Base-by-base conservation (phyloP, 371 early-diverging fungal species). In the Mortierella sp. region DNA sequence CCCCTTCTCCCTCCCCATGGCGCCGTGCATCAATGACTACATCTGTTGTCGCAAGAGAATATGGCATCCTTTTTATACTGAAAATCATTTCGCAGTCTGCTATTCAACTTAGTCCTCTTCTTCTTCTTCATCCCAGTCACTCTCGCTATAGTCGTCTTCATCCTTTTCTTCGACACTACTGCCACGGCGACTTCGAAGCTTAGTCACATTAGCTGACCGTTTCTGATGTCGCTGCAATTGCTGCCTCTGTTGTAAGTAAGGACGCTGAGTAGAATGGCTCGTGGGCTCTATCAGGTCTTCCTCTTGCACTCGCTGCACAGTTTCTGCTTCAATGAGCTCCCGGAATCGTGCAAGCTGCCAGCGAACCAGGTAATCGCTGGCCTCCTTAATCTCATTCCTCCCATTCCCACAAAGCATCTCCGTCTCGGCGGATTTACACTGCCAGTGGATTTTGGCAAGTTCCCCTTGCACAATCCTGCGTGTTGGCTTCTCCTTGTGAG, bases 401-500 rank as follows among this genome's bases (percentile, higher is more conserved):
- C 57, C 23, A 21, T 4, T 44, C 16, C 37, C 18, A 37, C 80
- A 70, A 1, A 66, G 25, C 16, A 12, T 45, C 14, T 53, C 57
- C 14, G 63, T 21, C 28, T 76, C 68, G 29, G 52, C 47, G 0
- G 46, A 16, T 14, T 51, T 60, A 52, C 65, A 76, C 1, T 51
- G 63, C 77, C 77, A 76, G 12, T 61, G 48, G 9, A 69, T 66
- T 51, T 67, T 46, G 9, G 80, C 63, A 11, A 55, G 28, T 21
- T 46, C 18, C 0, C 80, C 80, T 9, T 19, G 53, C 7, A 58
- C 56, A 15, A 58, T 43, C 43, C 63, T 60, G 28, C 60, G 57
- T 16, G 51, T 29, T 14, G 80, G 80, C 26, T 66, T 69, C 47
- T 79, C 80, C 53, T 70, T 72, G 48, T 79, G 73, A 16, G 46